Evolutionary conservation across 306 rosid species (phyloP), one percentile per base, ranked within the genome.

Genomic region (Amphicarpaea edgeworthii): DNA sequence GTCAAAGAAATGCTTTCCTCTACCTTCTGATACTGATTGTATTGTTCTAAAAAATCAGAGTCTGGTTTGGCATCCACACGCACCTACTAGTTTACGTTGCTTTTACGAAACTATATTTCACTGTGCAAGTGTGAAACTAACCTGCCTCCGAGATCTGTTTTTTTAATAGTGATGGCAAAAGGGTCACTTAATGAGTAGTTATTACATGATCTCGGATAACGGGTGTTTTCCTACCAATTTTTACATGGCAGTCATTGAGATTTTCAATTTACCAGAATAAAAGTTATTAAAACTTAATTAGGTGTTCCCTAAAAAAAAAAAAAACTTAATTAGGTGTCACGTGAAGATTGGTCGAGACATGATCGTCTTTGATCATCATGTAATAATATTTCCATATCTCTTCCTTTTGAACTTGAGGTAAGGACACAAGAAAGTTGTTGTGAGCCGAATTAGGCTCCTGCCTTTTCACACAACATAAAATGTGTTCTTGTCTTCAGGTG

Each of bases 71-170:
- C 14, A 6, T 61, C 45, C 12, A 32, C 67, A n/a, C 14, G n/a
- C n/a, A n/a, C n/a, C n/a, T n/a, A n/a, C n/a, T 8, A 8, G 12
- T 32, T 32, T 32, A 32, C 23, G 68, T 32, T 61, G 32, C 24
- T 32, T 32, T 32, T 16, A 30, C 24, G 23, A n/a, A 32, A 37
- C 7, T 32, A 61, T n/a, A n/a, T n/a, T 61, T 30, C 68, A n/a
- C 24, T 61, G 14, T 61, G 45, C 45, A 32, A 61, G 46, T 61
- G 45, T 32, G 68, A 61, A 61, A 61, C 46, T 32, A 61, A 30
- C 32, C 24, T 30, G 12, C 46, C 42, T 0, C 45, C 26, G 8
- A 32, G 15, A 34, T 61, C 68, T 60, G 21, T 12, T 28, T 59
- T 59, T 59, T 28, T 6, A 14, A 26, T 59, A 59, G 5, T 59